Evolutionary conservation across 768 basidiomycete species (phyloP), one percentile per base, ranked within the genome.

Genomic region (Postia placenta): DNA sequence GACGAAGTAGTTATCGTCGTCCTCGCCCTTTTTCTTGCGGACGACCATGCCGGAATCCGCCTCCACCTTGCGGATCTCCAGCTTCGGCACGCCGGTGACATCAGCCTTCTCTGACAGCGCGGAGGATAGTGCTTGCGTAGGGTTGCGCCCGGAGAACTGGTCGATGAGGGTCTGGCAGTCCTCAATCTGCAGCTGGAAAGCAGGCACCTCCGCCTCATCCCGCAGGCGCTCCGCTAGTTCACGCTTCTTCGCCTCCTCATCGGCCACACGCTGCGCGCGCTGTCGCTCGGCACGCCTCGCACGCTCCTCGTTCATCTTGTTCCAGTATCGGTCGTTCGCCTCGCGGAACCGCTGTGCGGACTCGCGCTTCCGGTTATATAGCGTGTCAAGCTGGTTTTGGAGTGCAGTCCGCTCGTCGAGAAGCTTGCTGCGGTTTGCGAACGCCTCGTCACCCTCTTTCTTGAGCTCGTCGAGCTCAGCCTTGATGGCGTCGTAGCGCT

Each of bases 151-250:
- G 15, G 78, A 82, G 68, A 96, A 82, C 62, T 74, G 82, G 65
- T 92, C 87, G 62, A 95, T 85, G 56, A 96, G 80, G 3, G 87
- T 95, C 62, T 90, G 86, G 70, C 93, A 97, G 64, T 98, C 96
- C 71, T 98, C 92, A 59, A 99, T 92, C 64, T 97, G 82, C 46
- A 82, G 75, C 60, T 91, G 89, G 76, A 80, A 98, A 0, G 96
- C 96, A 23, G 96, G 94, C 20, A 76, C 61, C 51, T 83, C 80
- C 20, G 96, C 96, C 64, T 98, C 93, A 51, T 99, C 96, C 45
- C 87, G 82, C 41, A 97, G 65, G 33, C 81, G 84, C 56, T 87
- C 79, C 9, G 80, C 85, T 51, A 85, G 74, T 63, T 92, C 92
- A 66, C 83, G 71, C 64, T 80, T 86, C 73, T 87, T 92, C 60